Conservation (phyloP, 768 basidiomycete genomes). For the Coprinellus aureogranulatus region DNA sequence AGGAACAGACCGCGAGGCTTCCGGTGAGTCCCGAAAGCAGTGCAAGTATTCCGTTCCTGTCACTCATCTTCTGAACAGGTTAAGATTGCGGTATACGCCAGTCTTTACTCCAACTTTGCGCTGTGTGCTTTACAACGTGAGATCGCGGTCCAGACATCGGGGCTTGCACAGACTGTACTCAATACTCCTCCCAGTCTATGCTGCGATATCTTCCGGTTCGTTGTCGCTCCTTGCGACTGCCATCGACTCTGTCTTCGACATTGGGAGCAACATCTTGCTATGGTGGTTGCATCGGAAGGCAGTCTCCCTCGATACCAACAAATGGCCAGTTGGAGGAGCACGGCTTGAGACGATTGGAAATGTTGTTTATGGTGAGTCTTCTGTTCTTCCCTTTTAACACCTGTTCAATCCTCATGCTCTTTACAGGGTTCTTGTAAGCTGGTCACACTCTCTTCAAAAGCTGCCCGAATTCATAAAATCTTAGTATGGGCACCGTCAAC, state of each 20-base stretch:
- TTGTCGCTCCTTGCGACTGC: conserved; percentile 86
- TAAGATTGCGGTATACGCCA: conserved; percentile 84
- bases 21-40: conserved; percentile 45
- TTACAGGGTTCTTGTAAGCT: conserved; percentile 30
- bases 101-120: conserved; percentile 69
- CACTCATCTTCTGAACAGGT: too few species aligned
- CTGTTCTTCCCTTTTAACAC: too few species aligned
- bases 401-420: too few species aligned
- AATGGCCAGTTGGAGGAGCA: conserved; percentile 90
- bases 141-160: too few species aligned
- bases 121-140: conserved; percentile 72
- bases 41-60: background rate
- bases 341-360: conserved; percentile 89
- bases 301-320: conserved; percentile 65
- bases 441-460: background rate
- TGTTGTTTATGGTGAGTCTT: conserved; percentile 66
- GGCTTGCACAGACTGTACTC: too few species aligned
- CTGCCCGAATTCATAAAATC: background rate
- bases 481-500: conserved; percentile 91
- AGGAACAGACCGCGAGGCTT: conserved; percentile 64
- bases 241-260: conserved; percentile 84
- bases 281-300: conserved; percentile 79
- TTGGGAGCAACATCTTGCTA: conserved; percentile 78
- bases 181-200: too few species aligned
- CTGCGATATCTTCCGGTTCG: conserved; percentile 80